phyloP scores from a whole-genome alignment of 768 basidiomycete species.

The Myochromella boudieri region DNA sequence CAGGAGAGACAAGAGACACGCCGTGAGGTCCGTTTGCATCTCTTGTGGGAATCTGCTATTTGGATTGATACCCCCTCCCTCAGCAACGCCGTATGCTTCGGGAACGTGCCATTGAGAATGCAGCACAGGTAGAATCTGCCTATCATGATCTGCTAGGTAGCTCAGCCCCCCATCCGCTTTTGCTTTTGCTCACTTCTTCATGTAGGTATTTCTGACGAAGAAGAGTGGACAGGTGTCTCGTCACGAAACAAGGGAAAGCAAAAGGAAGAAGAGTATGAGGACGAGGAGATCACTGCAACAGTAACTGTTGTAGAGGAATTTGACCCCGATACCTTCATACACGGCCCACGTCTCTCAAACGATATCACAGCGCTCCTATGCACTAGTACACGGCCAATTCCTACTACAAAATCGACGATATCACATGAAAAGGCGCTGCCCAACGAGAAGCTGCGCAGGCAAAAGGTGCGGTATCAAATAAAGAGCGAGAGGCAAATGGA shows the following conservation, averaged over 20 bases:
- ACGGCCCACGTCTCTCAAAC: constrained; percentile 34
- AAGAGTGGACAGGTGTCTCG: constrained; percentile 49
- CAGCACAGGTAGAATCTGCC: constrained; percentile 72
- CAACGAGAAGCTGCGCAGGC: constrained; percentile 29
- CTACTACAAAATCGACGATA: not conserved
- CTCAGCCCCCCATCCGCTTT: constrained; percentile 8
- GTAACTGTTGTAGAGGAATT: constrained; percentile 94
- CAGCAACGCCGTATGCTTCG: constrained; percentile 80
- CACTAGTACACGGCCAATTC: not conserved
- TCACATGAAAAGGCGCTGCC: constrained; percentile 3
- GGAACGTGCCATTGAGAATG: constrained; percentile 78
- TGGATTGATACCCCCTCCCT: constrained; percentile 14
- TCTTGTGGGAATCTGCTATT: constrained; percentile 12
- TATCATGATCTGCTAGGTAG: constrained; percentile 55
- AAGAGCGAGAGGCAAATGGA: constrained; percentile 64
- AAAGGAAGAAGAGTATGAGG: constrained; percentile 73
- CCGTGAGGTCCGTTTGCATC: constrained; percentile 59
- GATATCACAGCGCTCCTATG: not conserved
- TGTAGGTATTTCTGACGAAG: constrained; percentile 30
- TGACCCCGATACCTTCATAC: constrained; percentile 64
- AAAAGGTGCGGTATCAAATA: constrained; percentile 68
- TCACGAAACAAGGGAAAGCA: constrained; percentile 32
- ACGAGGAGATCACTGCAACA: constrained; percentile 82
- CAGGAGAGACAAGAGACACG: constrained; percentile 72
- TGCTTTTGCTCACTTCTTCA: constrained; percentile 13